Evolutionary conservation across 2,329 filamentous ascomycete genomes (phyloP).

Genomic region (Ophiostoma sp.): DNA sequence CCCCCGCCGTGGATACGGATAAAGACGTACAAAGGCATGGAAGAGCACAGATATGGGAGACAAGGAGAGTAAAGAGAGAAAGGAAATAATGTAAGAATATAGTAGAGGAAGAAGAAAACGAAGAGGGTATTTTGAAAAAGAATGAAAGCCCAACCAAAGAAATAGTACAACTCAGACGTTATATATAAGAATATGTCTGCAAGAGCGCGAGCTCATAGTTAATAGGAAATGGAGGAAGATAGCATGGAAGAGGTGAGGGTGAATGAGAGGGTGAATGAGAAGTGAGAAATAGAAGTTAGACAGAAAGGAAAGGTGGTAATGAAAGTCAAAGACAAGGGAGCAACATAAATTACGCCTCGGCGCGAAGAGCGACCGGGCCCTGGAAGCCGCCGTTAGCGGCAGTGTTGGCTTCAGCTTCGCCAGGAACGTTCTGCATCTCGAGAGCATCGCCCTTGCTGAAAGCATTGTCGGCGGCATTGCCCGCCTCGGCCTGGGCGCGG

Average conservation of each 20-base stretch:
- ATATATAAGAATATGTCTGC: neutral
- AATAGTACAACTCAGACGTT: constrained; percentile 1
- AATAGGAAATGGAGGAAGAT: neutral
- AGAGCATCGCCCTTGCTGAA: constrained; percentile 44
- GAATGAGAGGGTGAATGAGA: neutral
- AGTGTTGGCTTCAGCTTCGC: neutral
- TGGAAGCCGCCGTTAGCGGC: constrained; percentile 16
- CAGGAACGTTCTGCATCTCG: constrained; percentile 64
- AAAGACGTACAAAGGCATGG: neutral
- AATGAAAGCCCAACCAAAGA: neutral
- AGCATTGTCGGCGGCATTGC: constrained; percentile 40
- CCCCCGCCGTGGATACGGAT: neutral
- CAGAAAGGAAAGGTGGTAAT: neutral
- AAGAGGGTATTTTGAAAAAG: constrained; percentile 22
- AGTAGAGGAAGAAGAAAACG: neutral
- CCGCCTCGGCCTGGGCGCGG: neutral
- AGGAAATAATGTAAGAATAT: constrained; percentile 1
- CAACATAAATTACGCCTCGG: neutral
- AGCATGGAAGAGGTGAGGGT: neutral
- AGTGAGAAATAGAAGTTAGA: neutral
- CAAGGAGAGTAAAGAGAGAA: constrained; percentile 11
- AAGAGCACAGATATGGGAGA: neutral
- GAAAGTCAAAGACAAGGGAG: neutral
- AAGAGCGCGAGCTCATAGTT: neutral
- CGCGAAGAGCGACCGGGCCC: constrained; percentile 19